Conservation (phyloP, 768 basidiomycete species). For the Coprinopsis strossmayeri region DNA sequence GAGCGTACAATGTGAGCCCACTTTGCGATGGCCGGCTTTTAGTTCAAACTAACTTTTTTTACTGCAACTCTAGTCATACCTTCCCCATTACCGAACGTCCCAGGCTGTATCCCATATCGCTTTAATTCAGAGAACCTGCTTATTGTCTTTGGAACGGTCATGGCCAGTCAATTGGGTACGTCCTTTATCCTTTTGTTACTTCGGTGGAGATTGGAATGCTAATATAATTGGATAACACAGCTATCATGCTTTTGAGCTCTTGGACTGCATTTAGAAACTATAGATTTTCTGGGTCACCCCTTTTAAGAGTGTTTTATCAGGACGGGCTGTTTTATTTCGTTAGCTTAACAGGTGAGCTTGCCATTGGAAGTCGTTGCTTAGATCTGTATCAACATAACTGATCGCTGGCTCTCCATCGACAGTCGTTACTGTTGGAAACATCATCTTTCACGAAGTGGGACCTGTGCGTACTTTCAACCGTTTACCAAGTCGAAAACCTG, state of each 20-base stretch:
- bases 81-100: neutral
- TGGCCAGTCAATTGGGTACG: constrained; percentile 2
- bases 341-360: neutral
- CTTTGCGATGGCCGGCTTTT: neutral
- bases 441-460: constrained; percentile 6
- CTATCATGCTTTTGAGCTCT: neutral
- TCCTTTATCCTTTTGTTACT: neutral
- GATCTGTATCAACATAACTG: neutral
- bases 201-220: neutral
- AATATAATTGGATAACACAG: neutral
- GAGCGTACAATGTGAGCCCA: neutral
- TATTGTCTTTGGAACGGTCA: neutral
- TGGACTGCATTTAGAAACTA: neutral
- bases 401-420: too few species aligned
- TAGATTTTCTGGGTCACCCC: neutral
- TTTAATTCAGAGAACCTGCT: neutral
- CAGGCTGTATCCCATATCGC: neutral
- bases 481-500: neutral
- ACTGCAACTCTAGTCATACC: too few species aligned
- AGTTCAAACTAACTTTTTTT: too few species aligned
- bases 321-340: constrained; percentile 3
- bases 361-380: neutral
- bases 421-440: constrained; percentile 11
- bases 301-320: neutral
- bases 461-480: neutral